Base-by-base conservation (phyloP, 2,329 filamentous ascomycete species). In the Endoconidiophora polonica region DNA sequence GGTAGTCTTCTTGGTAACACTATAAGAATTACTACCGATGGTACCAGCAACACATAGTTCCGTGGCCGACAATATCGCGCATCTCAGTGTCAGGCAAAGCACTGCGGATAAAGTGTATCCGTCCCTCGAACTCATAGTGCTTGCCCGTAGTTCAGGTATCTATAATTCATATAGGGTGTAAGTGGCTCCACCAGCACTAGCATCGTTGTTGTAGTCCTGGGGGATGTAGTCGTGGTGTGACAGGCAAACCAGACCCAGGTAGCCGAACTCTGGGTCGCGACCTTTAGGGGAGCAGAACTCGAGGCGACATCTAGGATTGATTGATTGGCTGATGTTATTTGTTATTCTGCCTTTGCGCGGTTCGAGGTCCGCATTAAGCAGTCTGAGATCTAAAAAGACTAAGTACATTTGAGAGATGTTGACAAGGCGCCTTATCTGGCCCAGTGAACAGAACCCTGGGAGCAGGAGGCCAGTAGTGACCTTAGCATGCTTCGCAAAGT, bases 31-130 rank as follows among this genome's bases (percentile, higher is more conserved):
- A 64, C 91, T 91, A 57, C 85, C 91, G 60, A 96, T 82, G 55
- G 91, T 98, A 59, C 91, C 91, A 56, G 91, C 95, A 79, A 91
- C 98, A 76, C 16, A 98, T 91, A 61, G 91, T 98, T 61, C 91
- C 91, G 73, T 98, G 91, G 55, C 91, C 91, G 61, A 98, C 98
- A 66, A 91, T 91, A 69, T 98, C 91, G 58, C 77, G 74, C 63
- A 98, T 91, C 46, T 75, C 80, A 63, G 98, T 88, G 55, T 80
- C 80, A 44, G 66, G 58, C 55, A 91, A 91, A 59, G 98, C 88
- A 58, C 91, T 98, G 78, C 93, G 90, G 65, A 90, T 91, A 91
- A 91, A 98, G 61, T 78, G 73, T 59, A 91, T 91, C 66, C 91
- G 88, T 55, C 86, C 48, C 43, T 50, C 65, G 44, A 71, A 71